Conservation (phyloP, 192 early-diverging fungal genomes). For the Entomortierella beljakovae region DNA sequence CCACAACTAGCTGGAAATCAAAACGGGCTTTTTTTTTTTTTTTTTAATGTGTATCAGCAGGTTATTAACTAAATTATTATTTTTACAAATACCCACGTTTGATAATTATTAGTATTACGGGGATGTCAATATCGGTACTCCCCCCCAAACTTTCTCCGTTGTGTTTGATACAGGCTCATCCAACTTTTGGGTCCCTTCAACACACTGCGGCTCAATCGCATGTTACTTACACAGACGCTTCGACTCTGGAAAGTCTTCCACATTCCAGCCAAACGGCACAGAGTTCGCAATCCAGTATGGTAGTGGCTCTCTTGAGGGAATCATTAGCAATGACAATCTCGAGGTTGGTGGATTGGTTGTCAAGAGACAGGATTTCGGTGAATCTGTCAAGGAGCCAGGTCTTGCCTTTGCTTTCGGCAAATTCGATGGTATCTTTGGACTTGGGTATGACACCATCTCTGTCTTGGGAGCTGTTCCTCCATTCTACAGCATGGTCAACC, state of each 20-base stretch:
- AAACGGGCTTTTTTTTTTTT: too few species aligned
- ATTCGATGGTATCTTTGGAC: constrained; percentile 98
- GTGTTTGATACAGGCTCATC: constrained; percentile 96
- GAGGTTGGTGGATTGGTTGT: constrained; percentile 79
- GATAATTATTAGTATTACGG: constrained; percentile 86
- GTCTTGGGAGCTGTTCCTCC: constrained; percentile 92
- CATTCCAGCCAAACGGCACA: constrained; percentile 92
- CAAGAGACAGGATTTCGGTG: constrained; percentile 89
- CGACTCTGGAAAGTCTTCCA: constrained; percentile 83
- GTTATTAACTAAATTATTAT: not conserved
- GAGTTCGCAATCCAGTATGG: constrained; percentile 96
- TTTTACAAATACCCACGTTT: not conserved
- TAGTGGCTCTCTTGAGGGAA: constrained; percentile 92
- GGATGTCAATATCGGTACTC: constrained; percentile 87
- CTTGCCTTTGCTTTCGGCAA: constrained; percentile 92
- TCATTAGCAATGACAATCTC: constrained; percentile 79
- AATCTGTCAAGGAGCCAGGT: constrained; percentile 96
- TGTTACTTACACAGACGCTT: constrained; percentile 94
- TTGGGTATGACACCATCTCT: constrained; percentile 91
- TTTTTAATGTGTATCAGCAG: not conserved
- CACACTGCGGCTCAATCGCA: constrained; percentile 92
- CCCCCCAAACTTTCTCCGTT: constrained; percentile 91
- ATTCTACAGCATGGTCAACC: constrained; percentile 92
- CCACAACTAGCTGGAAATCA: not conserved
- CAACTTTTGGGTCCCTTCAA: constrained; percentile 97